These are phyloP conservation scores for Cicer cuneatum DNA, from an alignment of 306 rosid species.

Conservation along the genomic window DNA sequence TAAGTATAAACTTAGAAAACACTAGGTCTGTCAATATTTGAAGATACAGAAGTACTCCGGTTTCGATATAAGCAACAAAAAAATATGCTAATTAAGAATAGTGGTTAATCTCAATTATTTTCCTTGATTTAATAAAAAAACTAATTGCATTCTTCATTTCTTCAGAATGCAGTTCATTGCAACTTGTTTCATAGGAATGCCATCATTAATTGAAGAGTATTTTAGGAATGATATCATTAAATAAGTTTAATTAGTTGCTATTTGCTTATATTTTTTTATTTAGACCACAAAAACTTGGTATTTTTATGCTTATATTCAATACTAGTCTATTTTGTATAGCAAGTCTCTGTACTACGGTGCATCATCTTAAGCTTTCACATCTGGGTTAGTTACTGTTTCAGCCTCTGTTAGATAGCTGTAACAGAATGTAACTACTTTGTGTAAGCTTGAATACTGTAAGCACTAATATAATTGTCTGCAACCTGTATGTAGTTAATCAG, in stretches of 20 bases:
- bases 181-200: neutral
- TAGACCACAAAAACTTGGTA: neutral
- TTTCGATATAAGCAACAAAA: neutral
- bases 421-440: neutral
- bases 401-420: neutral
- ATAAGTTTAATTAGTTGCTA: neutral
- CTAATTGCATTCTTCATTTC: neutral
- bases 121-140: neutral
- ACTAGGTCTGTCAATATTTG: neutral
- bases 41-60: neutral
- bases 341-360: neutral
- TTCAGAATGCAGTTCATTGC: neutral
- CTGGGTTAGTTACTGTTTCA: neutral
- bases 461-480: neutral
- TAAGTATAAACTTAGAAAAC: constrained; percentile 4
- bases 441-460: neutral
- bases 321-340: neutral
- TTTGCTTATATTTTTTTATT: neutral
- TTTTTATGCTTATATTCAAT: neutral
- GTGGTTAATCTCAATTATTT: neutral
- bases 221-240: neutral
- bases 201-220: constrained; percentile 3
- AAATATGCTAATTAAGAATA: neutral
- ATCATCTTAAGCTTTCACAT: neutral
- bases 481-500: neutral